Evolutionary conservation across 345 rosid genomes (phyloP).

Genomic region (Limnanthes douglasii): DNA sequence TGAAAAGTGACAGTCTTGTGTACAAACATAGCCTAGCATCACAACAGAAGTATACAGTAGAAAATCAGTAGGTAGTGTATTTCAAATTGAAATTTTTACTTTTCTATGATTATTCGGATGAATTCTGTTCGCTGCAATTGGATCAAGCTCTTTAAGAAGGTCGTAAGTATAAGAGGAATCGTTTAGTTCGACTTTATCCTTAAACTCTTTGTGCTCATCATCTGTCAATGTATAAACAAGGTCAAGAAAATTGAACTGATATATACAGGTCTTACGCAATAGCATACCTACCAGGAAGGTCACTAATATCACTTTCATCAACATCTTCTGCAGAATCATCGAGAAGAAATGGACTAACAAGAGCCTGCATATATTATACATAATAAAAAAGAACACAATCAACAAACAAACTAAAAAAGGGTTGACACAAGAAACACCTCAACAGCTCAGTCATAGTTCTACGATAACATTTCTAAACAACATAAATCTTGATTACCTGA

Average conservation of each 20-base stretch:
- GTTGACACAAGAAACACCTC: no score
- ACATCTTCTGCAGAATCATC: slow-evolving; percentile 38
- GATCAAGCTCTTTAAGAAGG: slow-evolving; percentile 64
- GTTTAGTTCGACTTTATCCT: slow-evolving; percentile 15
- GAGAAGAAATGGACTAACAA: slow-evolving; percentile 69
- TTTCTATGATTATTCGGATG: slow-evolving; percentile 89
- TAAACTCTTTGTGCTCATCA: slow-evolving; percentile 16
- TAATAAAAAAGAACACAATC: background rate
- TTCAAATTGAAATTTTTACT: slow-evolving; percentile 16
- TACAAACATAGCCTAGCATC: background rate
- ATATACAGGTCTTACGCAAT: slow-evolving; percentile 5
- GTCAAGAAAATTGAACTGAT: background rate
- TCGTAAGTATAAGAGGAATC: slow-evolving; percentile 27
- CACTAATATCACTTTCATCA: slow-evolving; percentile 14
- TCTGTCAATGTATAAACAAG: slow-evolving; percentile 12
- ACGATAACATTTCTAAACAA: no score
- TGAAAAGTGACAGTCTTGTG: background rate
- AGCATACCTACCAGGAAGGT: slow-evolving; percentile 27
- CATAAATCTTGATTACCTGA: slow-evolving; percentile 44
- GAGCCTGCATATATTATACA: slow-evolving; percentile 33
- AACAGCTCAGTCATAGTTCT: no score
- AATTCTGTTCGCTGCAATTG: slow-evolving; percentile 77
- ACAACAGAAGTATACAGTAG: background rate
- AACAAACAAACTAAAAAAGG: no score
- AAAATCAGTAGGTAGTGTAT: background rate